Evolutionary conservation across 169 alveolate species (phyloP).

Genomic region (Eimeria maxima): DNA sequence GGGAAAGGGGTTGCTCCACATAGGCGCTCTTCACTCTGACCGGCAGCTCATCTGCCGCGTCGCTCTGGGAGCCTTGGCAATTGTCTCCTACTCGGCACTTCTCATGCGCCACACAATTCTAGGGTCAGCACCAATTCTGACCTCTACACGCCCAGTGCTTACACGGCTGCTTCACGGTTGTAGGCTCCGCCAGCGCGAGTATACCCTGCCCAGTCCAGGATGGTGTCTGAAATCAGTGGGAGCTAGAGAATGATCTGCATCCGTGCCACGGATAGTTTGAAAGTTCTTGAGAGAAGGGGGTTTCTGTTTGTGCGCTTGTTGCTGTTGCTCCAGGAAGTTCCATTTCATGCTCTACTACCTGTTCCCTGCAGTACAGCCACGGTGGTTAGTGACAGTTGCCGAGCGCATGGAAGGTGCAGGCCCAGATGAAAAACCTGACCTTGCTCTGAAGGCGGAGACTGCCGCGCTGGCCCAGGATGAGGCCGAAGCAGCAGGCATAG

Average conservation of each 20-base stretch:
- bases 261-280: neutral
- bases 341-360: constrained; percentile 97
- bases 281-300: neutral
- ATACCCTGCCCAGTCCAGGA: neutral
- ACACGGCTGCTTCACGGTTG: neutral
- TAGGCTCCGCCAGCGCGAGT: neutral
- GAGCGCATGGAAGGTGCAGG: constrained; percentile 69
- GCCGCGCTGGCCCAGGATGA: constrained; percentile 12
- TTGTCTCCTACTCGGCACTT: constrained; percentile 95
- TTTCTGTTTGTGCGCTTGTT: neutral
- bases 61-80: constrained; percentile 96
- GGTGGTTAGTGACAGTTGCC: constrained; percentile 92
- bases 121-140: constrained; percentile 87
- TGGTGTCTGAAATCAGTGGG: neutral
- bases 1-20: constrained; percentile 98
- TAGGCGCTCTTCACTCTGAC: constrained; percentile 98
- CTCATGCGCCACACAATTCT: constrained; percentile 93
- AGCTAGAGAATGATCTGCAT: neutral
- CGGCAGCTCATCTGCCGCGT: constrained; percentile 96
- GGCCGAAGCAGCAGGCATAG: constrained; percentile 76
- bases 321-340: constrained; percentile 83
- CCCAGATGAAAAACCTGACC: constrained; percentile 27
- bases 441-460: neutral
- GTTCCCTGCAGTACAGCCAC: constrained; percentile 95
- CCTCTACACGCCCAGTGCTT: neutral